Evolutionary conservation across 805 yeast genomes (phyloP).

Genomic region (Metschnikowia kunwiensis): DNA sequence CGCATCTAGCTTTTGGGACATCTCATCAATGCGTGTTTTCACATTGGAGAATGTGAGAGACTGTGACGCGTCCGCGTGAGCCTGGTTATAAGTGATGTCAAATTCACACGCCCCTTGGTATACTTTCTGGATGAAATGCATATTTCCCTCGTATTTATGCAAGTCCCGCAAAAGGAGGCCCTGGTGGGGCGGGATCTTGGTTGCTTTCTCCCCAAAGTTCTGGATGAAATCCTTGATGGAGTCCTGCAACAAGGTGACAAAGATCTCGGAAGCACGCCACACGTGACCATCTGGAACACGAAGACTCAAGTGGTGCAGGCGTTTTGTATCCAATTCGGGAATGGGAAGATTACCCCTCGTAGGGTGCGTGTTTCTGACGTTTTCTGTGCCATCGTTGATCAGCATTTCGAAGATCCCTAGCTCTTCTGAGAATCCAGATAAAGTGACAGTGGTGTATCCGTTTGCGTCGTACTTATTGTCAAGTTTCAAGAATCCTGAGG

Average conservation of each 20-base stretch:
- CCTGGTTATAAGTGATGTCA: constrained; percentile 59
- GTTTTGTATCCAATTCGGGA: constrained; percentile 52
- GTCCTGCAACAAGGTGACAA: constrained; percentile 65
- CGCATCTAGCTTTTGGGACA: constrained; percentile 41
- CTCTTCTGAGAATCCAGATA: constrained; percentile 51
- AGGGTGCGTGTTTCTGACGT: constrained; percentile 41
- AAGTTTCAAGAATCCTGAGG: constrained; percentile 26
- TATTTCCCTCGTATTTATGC: constrained; percentile 63
- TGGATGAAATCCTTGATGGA: constrained; percentile 50
- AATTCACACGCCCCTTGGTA: constrained; percentile 75
- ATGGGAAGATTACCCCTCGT: constrained; percentile 24
- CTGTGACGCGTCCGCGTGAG: constrained; percentile 36
- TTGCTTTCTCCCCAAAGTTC: constrained; percentile 18
- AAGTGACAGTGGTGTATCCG: constrained; percentile 40
- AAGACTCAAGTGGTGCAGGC: constrained; percentile 64
- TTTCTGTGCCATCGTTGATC: constrained; percentile 53
- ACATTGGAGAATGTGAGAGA: constrained; percentile 39
- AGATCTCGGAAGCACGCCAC: constrained; percentile 81
- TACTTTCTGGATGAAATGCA: constrained; percentile 75
- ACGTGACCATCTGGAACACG: constrained; percentile 65
- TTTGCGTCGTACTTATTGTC: constrained; percentile 24
- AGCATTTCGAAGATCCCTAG: constrained; percentile 63
- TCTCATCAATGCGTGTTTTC: constrained; percentile 28
- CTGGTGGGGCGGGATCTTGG: constrained; percentile 45
- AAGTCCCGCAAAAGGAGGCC: constrained; percentile 56